Base-by-base conservation (phyloP, 495 filamentous ascomycete genomes). In the Patellaria atrata region DNA sequence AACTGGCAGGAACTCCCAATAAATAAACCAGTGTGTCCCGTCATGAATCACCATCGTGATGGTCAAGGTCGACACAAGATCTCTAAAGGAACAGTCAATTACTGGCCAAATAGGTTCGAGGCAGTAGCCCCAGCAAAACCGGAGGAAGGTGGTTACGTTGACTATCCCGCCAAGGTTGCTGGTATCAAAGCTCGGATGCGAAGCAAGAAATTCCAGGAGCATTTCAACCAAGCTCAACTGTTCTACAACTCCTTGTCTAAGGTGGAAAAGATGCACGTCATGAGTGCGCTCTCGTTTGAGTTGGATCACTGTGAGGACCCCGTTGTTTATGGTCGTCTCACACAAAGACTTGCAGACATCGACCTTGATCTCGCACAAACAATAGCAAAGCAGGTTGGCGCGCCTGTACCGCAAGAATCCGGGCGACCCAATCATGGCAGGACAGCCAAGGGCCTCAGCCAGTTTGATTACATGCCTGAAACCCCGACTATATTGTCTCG, bases 1-100 rank as follows among this genome's bases (percentile, higher is more conserved):
- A 94, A 93, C 57, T 92, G 74, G 72, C 64, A 92, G 45, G 80
- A 92, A 51, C 58, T 92, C 3, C 83, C 85, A 14, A 79, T 92
- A 50, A 94, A 94, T 56, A 59, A 67, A 0, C 75, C 73, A 0
- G 62, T 78, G 9, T 91, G 82, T 43, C 82, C 85, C 0, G 71
- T 82, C 14, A 73, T 83, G 68, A 84, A 86, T 55, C 71, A 81
- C 53, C 75, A 84, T 51, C 68, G 79, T 6, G 81, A 85, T 35
- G 79, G 81, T 6, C 62, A 63, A n/a, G 62, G 74, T 48, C 67
- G 73, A 4, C 64, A 74, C 57, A 55, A 60, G 15, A 74, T 78
- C 48, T 66, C 63, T 21, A 71, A 68, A 44, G 81, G 83, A 37
- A 74, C 62, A 1, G 74, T 84, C 43, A 91, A 87, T 59, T 92